Evolutionary conservation across 2,329 filamentous ascomycete species (phyloP).

Genomic region (Hypoxylon rubiginosum): DNA sequence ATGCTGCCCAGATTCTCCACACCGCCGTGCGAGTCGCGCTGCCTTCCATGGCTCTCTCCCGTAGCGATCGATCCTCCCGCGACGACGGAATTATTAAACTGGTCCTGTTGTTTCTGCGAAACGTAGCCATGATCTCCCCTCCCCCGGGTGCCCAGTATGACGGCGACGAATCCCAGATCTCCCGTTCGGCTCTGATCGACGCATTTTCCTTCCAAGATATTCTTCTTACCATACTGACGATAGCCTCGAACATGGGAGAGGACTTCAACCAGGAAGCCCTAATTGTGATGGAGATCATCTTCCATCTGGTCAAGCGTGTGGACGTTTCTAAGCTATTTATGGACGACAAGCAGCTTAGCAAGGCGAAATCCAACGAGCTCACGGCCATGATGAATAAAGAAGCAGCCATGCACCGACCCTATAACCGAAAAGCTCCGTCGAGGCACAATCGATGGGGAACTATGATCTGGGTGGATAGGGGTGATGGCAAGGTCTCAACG

Average conservation of each 20-base stretch:
- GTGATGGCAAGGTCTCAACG: slow-evolving; percentile 85
- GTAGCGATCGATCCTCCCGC: slow-evolving; percentile 79
- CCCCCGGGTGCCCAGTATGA: slow-evolving; percentile 80
- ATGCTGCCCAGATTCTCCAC: slow-evolving; percentile 81
- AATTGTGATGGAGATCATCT: slow-evolving; percentile 90
- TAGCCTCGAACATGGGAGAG: slow-evolving; percentile 93
- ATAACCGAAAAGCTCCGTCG: slow-evolving; percentile 83
- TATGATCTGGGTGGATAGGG: slow-evolving; percentile 95
- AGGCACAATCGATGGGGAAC: slow-evolving; percentile 95
- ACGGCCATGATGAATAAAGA: slow-evolving; percentile 83
- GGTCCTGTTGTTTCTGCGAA: slow-evolving; percentile 88
- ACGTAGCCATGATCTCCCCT: slow-evolving; percentile 86
- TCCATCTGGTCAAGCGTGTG: slow-evolving; percentile 92
- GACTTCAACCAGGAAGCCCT: slow-evolving; percentile 93
- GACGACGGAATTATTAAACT: slow-evolving; percentile 96
- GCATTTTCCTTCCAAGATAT: slow-evolving; percentile 93
- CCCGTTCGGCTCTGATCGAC: slow-evolving; percentile 87
- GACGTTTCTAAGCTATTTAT: slow-evolving; percentile 88
- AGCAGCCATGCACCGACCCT: slow-evolving; percentile 81
- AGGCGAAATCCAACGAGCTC: slow-evolving; percentile 79
- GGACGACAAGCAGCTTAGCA: slow-evolving; percentile 78
- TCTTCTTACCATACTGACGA: slow-evolving; percentile 84
- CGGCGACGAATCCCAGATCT: slow-evolving; percentile 90
- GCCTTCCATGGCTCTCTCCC: slow-evolving; percentile 84
- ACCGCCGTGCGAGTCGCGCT: slow-evolving; percentile 85